phyloP scores from a whole-genome alignment of 805 yeast genomes.

The Lipomyces mesembrius region DNA sequence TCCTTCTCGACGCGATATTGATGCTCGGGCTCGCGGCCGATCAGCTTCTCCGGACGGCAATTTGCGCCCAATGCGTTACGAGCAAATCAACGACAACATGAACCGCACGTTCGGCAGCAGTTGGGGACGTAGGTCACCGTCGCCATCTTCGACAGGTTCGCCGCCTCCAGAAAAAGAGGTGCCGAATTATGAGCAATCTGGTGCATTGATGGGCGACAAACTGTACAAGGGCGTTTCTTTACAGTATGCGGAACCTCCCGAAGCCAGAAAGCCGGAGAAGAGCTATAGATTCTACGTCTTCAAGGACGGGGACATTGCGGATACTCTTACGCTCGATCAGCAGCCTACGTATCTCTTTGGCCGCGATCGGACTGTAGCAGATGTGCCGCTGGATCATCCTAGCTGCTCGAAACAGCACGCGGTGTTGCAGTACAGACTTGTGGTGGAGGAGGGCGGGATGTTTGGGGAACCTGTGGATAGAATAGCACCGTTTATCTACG shows the following conservation, averaged over 20 bases:
- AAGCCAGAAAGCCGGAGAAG: constrained; percentile 34
- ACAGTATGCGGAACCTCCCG: constrained; percentile 38
- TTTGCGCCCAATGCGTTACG: constrained; percentile 13
- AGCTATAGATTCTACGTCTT: constrained; percentile 36
- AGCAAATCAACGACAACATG: constrained; percentile 14
- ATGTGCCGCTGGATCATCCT: constrained; percentile 40
- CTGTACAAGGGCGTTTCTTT: constrained; percentile 33
- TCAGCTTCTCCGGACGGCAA: neutral
- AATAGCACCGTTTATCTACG: constrained; percentile 50
- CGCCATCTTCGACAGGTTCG: neutral
- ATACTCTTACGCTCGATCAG: constrained; percentile 29
- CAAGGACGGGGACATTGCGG: constrained; percentile 33
- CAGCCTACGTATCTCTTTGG: constrained; percentile 37
- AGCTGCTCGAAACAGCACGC: constrained; percentile 80
- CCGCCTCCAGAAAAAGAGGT: constrained; percentile 21
- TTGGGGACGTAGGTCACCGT: neutral
- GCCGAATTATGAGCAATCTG: constrained; percentile 34
- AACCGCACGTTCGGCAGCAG: constrained; percentile 8
- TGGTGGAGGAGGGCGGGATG: constrained; percentile 20
- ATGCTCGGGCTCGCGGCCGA: neutral
- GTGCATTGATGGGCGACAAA: constrained; percentile 34
- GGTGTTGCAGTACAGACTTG: constrained; percentile 52
- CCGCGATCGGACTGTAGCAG: constrained; percentile 36
- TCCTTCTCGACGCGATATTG: constrained; percentile 7
- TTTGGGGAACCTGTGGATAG: constrained; percentile 20